A percentile compares a stretch with the other conserved stretches of the same genome.
Evolutionary conservation across 176 grass and related monocot genomes (phyloP).

Genomic region (Phragmites australis): DNA sequence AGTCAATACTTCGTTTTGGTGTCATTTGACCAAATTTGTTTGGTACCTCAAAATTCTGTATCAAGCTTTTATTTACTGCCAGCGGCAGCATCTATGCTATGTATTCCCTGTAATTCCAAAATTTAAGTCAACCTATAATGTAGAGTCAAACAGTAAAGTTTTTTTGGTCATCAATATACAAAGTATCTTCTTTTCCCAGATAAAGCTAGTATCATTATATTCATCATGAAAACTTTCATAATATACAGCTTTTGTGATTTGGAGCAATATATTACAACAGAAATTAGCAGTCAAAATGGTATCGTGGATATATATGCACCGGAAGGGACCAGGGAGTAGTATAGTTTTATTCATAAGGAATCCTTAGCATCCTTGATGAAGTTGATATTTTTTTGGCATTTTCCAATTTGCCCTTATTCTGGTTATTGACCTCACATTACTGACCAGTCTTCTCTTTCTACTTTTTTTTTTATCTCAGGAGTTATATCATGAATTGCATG

Average conservation of each 20-base stretch:
- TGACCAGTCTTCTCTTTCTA: constrained; percentile 19
- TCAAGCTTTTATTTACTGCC: not conserved
- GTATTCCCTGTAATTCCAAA: not conserved
- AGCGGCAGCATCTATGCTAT: not conserved
- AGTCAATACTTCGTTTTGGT: constrained; percentile 14
- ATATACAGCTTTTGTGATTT: not conserved
- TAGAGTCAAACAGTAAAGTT: constrained; percentile 12
- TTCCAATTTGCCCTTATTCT: constrained; percentile 12
- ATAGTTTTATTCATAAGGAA: constrained; percentile 20
- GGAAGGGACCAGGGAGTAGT: not conserved
- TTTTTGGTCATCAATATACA: constrained; percentile 20
- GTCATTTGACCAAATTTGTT: not conserved
- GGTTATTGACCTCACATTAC: constrained; percentile 14
- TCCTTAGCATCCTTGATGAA: constrained; percentile 12
- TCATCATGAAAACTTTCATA: constrained; percentile 8
- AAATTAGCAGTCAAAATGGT: constrained; percentile 10
- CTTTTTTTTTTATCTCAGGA: constrained; percentile 55
- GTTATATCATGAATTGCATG: constrained; percentile 93
- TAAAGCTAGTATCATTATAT: constrained; percentile 16
- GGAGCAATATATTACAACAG: not conserved
- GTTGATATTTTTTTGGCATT: not conserved
- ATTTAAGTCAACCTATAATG: constrained; percentile 8
- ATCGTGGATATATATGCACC: constrained; percentile 3
- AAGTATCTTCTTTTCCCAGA: not conserved
- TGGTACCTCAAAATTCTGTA: not conserved